phyloP scores from a whole-genome alignment of 2,329 filamentous ascomycete species.

The Sclerotinia minor region DNA sequence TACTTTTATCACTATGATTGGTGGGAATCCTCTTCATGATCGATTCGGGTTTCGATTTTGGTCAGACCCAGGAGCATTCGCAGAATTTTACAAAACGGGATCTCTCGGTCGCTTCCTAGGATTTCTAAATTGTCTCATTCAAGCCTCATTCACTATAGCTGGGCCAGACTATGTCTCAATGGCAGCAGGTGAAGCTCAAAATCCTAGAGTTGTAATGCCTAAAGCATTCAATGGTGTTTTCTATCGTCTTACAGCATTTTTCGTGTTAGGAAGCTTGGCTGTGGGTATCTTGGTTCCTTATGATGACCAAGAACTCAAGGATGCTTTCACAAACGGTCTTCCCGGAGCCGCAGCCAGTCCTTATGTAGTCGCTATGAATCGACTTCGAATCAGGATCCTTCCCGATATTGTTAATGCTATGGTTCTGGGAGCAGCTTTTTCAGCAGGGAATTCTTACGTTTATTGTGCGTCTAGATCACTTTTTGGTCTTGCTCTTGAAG shows the following conservation, averaged over 20 bases:
- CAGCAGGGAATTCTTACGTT: constrained; percentile 51
- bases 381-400: constrained; percentile 51
- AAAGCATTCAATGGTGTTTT: constrained; percentile 60
- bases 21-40: constrained; percentile 37
- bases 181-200: constrained; percentile 58
- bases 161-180: constrained; percentile 53
- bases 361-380: constrained; percentile 51
- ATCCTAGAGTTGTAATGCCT: constrained; percentile 58
- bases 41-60: constrained; percentile 50
- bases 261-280: constrained; percentile 57
- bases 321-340: constrained; percentile 46
- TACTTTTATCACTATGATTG: constrained; percentile 43
- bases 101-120: constrained; percentile 53
- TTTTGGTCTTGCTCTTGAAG: constrained; percentile 53
- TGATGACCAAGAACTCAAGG: constrained; percentile 48
- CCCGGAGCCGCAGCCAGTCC: constrained; percentile 51
- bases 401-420: constrained; percentile 56
- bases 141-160: constrained; percentile 53
- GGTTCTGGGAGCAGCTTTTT: constrained; percentile 56
- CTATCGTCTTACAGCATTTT: constrained; percentile 63
- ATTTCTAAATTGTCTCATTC: constrained; percentile 50
- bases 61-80: constrained; percentile 50
- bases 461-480: constrained; percentile 49
- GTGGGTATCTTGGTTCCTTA: constrained; percentile 61
- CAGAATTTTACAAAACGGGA: constrained; percentile 45